Evolutionary conservation across 2,329 filamentous ascomycete species (phyloP), one percentile per base, ranked within the genome.

Genomic region (Aureobasidium sp.): DNA sequence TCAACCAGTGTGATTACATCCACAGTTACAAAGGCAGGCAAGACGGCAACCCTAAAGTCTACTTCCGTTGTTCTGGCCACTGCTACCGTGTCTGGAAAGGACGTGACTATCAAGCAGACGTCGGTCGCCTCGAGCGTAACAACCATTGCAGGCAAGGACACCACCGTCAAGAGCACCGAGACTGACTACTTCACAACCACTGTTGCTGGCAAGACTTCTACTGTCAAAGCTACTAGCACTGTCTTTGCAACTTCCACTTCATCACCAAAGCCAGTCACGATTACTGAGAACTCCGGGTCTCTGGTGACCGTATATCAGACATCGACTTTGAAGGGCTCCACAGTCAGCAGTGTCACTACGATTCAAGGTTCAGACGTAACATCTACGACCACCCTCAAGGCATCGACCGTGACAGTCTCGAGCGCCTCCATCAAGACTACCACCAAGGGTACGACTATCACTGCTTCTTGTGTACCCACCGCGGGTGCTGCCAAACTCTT

Each of bases 381-480:
- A 4, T 75, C 73, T 61, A 74, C 71, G 3, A 72, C 68, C 1
- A 68, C 66, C 4, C 58, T 64, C 31, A 72, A 74, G 43, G 64
- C 70, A 40, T 69, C 68, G n/a, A 71, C 70, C 11, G 59, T 62
- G 29, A 70, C 70, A 2, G 53, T 72, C 6, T 73, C 69, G 18
- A 61, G 71, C 50, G 70, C 69, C 2, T 74, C 71, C 1, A 64
- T 68, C n/a, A 75, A 76, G 58, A 74, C 69, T 7, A 69, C 69
- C 2, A 76, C 72, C 2, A 77, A 75, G 69, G 73, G 72, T 53
- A 71, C 72, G 0, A 76, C 73, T 3, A 70, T 69, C 20, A 75
- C 72, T 8, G 61, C 66, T 13, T 68, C 71, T 16, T 75, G 74
- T 63, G 71, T 74, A 15, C 74, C 75, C 16, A 75, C 74, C 40